These are phyloP conservation scores for Inosperma sp. DNA, from an alignment of 768 basidiomycete species.

Conservation along the genomic window DNA sequence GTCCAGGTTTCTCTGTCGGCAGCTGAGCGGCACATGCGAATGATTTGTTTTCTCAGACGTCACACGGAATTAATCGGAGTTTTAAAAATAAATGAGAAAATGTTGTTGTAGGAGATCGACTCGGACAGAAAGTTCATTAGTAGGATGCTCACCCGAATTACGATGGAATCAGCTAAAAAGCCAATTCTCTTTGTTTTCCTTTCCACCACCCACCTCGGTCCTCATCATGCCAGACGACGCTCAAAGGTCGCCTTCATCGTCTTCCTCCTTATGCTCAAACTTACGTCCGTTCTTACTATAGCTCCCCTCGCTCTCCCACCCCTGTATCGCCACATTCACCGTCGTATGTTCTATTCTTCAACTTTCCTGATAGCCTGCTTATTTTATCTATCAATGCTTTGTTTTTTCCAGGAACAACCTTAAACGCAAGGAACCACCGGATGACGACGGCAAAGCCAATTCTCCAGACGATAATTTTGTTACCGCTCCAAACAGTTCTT, in stretches of 20 bases:
- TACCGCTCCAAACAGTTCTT: too few relatives aligned
- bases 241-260: not conserved
- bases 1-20: not conserved
- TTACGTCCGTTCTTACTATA: constrained; percentile 4
- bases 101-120: constrained; percentile 6
- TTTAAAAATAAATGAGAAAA: constrained; percentile 4
- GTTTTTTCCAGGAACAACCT: constrained; percentile 20
- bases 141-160: constrained; percentile 5
- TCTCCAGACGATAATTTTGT: constrained; percentile 13
- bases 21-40: constrained; percentile 2
- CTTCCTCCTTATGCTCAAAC: not conserved
- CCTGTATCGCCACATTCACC: constrained; percentile 11
- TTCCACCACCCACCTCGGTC: constrained; percentile 1
- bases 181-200: constrained; percentile 10
- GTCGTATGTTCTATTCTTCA: constrained; percentile 9
- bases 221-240: constrained; percentile 2
- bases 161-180: constrained; percentile 19
- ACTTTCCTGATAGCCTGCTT: constrained; percentile 2
- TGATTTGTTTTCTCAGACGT: constrained; percentile 4
- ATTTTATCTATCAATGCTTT: not conserved
- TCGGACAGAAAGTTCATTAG: constrained; percentile 4
- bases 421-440: constrained; percentile 28
- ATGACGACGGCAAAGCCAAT: constrained; percentile 12
- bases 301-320: constrained; percentile 9
- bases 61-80: constrained; percentile 3